These are phyloP conservation scores for Leishmania mexicana DNA, from an alignment of 208 protist genomes.

Conservation along the genomic window DNA sequence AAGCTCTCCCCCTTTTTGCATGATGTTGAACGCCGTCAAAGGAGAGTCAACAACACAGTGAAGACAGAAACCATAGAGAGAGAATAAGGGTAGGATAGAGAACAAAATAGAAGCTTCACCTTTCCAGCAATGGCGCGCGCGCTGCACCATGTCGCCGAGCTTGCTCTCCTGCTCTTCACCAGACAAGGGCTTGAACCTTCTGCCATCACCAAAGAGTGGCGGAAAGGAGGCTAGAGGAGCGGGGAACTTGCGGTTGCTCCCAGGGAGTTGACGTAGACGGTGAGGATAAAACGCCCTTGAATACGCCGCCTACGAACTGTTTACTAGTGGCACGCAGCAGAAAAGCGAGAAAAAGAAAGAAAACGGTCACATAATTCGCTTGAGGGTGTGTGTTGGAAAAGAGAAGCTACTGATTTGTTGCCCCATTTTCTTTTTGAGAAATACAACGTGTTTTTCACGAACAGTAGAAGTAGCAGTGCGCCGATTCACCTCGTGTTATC, in stretches of 20 bases:
- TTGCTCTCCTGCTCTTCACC: neutral
- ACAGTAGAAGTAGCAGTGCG: conserved; percentile 38
- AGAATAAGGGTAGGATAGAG: conserved; percentile 8
- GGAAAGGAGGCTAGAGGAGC: neutral
- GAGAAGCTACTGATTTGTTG: neutral
- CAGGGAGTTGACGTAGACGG: neutral
- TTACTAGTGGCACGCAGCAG: neutral
- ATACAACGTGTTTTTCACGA: conserved; percentile 4
- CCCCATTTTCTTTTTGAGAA: neutral
- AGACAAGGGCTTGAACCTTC: neutral
- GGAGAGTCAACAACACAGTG: neutral
- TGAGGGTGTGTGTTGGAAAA: neutral
- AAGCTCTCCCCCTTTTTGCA: neutral
- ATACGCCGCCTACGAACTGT: neutral
- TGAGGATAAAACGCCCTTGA: neutral
- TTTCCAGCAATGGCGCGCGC: neutral
- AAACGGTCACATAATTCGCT: neutral
- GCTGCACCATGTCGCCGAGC: neutral
- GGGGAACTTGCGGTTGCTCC: neutral
- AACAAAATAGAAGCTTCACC: neutral
- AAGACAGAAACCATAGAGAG: neutral
- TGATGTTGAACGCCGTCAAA: neutral
- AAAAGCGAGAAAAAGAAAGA: too few species aligned
- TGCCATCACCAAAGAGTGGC: neutral
- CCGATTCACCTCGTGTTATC: conserved; percentile 39